A percentile compares a stretch with the other conserved stretches of the same genome.
Conservation (phyloP, 1,284 basidiomycete genomes). For the Trichosporon inkin region DNA sequence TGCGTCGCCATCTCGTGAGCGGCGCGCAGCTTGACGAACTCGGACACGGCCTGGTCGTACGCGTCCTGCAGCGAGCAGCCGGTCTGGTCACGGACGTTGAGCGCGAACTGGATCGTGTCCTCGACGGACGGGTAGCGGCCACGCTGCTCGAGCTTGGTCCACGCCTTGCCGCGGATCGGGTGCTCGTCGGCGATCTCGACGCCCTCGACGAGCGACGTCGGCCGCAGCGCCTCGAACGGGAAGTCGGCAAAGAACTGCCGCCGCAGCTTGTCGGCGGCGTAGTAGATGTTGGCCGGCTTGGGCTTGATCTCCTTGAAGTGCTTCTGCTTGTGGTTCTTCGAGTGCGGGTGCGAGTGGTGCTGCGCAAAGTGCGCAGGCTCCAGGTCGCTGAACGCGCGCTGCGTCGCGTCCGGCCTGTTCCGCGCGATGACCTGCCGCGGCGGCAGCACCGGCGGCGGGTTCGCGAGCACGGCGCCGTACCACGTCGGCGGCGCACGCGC, state of each 20-base stretch:
- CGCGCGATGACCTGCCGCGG: conserved; percentile 64
- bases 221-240: conserved; percentile 89
- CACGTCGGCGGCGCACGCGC: conserved; percentile 71
- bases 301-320: conserved; percentile 56
- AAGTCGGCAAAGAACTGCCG: conserved; percentile 93
- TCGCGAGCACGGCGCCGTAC: conserved; percentile 77
- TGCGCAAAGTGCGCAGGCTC: conserved; percentile 12
- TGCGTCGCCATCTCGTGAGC: conserved; percentile 73
- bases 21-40: conserved; percentile 80
- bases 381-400: conserved; percentile 26
- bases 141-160: conserved; percentile 73
- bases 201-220: conserved; percentile 69
- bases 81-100: conserved; percentile 70
- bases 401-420: conserved; percentile 37
- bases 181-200: conserved; percentile 53
- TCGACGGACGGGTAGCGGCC: conserved; percentile 79
- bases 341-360: conserved; percentile 6
- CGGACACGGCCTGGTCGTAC: conserved; percentile 71
- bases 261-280: conserved; percentile 80
- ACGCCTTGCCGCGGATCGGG: conserved; percentile 60
- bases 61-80: conserved; percentile 68
- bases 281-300: conserved; percentile 64
- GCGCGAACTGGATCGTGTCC: conserved; percentile 75
- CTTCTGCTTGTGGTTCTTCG: conserved; percentile 21
- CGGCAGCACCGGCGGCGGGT: conserved; percentile 82